Base-by-base conservation (phyloP, 192 early-diverging fungal species). In the Thoreauomyces humboldtii region DNA sequence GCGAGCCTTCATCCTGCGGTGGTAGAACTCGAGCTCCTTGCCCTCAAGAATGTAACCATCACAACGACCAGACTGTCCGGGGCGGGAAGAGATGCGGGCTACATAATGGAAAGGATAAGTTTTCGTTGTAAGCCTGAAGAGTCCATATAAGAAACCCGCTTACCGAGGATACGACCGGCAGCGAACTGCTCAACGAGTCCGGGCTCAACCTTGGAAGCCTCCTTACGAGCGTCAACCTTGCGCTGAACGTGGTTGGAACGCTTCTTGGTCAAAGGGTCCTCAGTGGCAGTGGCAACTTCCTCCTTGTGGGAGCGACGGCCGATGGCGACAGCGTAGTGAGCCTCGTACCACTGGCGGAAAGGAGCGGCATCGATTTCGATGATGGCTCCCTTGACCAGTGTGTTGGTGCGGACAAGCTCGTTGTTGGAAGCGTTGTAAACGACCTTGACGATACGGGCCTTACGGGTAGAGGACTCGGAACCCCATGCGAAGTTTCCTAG, bases 351-450 rank as follows among this genome's bases (percentile, higher is more conserved):
- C 78, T 98, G 95, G 72, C 95, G 89, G 93, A 98, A 98, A 57
- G 96, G 96, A 63, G 94, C 92, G 62, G 95, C 96, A 82, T 98
- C 96, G 67, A 98, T 90, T 78, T 98, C 93, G 62, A 98, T 87
- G 64, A 98, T 91, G 68, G 67, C 64, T 46, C 94, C 92, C 91
- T 98, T 98, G 51, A 98, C 96, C 41, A 98, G 84, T 53, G 96
- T 98, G 89, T 94, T 94, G 82, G 96, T 98, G 75, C 96, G 94
- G 81, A 98, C 96, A 72, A 98, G 86, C 85, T 98, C 96, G 90
- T 98, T 98, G 92, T 98, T 98, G 81, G 96, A 94, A 67, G 96
- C 88, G 83, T 98, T 98, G 91, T 98, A 98, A 63, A 91, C 90
- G 71, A 98, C 96, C 53, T 82, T 78, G 73, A 96, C 82, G 69